Conservation (phyloP, 176 grass and related monocot genomes). For the Echinochloa phyllopogon region DNA sequence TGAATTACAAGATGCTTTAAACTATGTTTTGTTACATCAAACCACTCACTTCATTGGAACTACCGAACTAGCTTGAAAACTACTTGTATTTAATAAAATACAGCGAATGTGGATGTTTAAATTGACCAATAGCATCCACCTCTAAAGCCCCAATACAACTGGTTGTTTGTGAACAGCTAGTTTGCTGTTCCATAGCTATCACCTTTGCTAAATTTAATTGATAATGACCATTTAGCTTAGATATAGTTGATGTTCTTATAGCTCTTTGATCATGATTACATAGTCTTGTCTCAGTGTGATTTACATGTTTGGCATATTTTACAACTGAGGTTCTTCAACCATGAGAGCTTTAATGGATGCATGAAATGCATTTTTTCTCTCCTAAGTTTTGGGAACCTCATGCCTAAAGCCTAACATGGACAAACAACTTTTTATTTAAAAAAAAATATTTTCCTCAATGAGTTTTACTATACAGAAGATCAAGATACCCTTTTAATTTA, state of each 20-base stretch:
- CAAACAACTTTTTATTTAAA: neutral
- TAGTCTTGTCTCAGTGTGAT: neutral
- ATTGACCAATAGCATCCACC: neutral
- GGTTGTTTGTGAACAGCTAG: neutral
- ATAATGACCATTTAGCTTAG: neutral
- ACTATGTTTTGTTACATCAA: neutral
- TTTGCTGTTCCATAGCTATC: neutral
- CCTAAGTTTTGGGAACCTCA: neutral
- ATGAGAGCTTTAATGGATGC: slow-evolving; percentile 32
- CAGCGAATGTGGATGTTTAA: neutral
- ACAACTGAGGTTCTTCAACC: slow-evolving; percentile 19
- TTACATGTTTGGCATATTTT: slow-evolving; percentile 7
- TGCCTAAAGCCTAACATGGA: neutral
- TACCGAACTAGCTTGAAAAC: slow-evolving; percentile 6
- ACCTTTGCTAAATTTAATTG: neutral
- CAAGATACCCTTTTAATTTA: neutral
- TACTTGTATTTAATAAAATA: slow-evolving; percentile 3
- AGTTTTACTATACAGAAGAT: neutral
- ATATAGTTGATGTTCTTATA: neutral
- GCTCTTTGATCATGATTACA: neutral
- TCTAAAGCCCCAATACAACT: neutral
- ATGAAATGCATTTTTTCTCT: slow-evolving; percentile 16
- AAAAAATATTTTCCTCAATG: neutral
- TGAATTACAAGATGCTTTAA: slow-evolving; percentile 4
- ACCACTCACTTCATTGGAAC: neutral